Evolutionary conservation across 2,329 filamentous ascomycete species (phyloP), one percentile per base, ranked within the genome.

Genomic region (Raffaelea albimanens): DNA sequence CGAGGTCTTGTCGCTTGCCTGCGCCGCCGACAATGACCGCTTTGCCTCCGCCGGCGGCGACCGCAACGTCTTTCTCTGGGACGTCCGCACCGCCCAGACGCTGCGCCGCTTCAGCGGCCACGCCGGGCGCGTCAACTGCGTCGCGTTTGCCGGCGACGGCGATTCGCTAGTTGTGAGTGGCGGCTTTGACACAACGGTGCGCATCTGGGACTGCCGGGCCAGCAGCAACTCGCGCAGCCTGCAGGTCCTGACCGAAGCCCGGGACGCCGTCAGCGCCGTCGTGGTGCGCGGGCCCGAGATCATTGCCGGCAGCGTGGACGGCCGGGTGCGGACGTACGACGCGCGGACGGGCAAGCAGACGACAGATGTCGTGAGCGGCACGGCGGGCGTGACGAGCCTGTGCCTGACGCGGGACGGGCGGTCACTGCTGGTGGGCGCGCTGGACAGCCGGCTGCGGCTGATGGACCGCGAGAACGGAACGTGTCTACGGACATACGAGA

Each of bases 21-120:
- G 96, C 44, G 70, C 79, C 8, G 60, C 70, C 21, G 83, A 88
- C 67, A 98, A 98, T 65, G 78, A 87, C 55, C 80, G 80, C 40
- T 96, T 98, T 63, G 83, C 82, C 10, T 90, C 83, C n/a, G 78
- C 80, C 1, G 93, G 93, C 55, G 93, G 93, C 50, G 93, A 98
- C 68, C 86, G 91, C 57, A 75, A 78, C 52, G 88, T 95, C 0
- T 96, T 96, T 61, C 73, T 96, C 5, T 97, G 93, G 93, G 93
- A 98, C 65, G 93, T 97, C 0, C 74, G 83, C 42, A 85, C 82
- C 3, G 88, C 85, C 18, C 74, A 78, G 56, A 95, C 91, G 4
- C 69, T 85, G 22, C 77, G 87, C 20, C 76, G 93, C 23, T 93
- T 91, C 64, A 73, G 73, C 18, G 75, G 76, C 20, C 87, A 93